Percentiles rank a stretch among this genome's conserved stretches.
phyloP scores from a whole-genome alignment of 2,329 filamentous ascomycete genomes.

The Colletotrichum coccodes region DNA sequence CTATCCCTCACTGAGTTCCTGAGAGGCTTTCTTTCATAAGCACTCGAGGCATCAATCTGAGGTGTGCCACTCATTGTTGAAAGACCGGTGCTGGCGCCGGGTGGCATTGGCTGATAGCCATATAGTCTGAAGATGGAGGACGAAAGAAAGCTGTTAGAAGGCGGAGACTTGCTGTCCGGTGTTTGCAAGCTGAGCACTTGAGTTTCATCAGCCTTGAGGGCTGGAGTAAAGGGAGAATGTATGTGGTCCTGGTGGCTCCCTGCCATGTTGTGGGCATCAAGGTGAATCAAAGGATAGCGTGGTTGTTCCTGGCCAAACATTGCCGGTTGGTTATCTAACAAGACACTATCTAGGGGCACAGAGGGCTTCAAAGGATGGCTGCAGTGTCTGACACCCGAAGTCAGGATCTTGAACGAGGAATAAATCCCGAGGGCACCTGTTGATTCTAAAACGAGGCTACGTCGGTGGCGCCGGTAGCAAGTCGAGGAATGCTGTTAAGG shows the following conservation, averaged over 20 bases:
- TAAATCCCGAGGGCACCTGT: background rate
- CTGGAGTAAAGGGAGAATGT: slow-evolving; percentile 6
- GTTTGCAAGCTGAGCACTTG: slow-evolving; percentile 8
- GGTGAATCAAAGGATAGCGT: background rate
- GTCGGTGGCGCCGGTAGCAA: background rate
- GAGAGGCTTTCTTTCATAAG: background rate
- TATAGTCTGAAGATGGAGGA: slow-evolving; percentile 14
- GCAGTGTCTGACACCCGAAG: slow-evolving; percentile 1
- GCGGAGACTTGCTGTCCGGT: background rate
- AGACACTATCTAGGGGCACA: slow-evolving; percentile 7
- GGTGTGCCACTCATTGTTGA: slow-evolving; percentile 2
- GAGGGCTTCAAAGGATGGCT: background rate
- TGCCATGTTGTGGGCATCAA: slow-evolving; percentile 3
- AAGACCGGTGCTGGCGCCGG: slow-evolving; percentile 19
- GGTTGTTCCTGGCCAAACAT: background rate
- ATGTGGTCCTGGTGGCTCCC: background rate
- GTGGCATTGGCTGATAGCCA: slow-evolving; percentile 19
- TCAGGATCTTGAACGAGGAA: slow-evolving; percentile 1
- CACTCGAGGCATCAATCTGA: background rate
- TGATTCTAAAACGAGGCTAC: background rate
- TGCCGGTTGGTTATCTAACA: slow-evolving; percentile 8
- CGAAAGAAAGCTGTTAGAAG: slow-evolving; percentile 6
- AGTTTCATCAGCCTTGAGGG: slow-evolving; percentile 21
- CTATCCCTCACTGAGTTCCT: background rate
- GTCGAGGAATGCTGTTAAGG: slow-evolving; percentile 8